phyloP scores from a whole-genome alignment of 805 yeast genomes.

The Teunomyces funiuensis region DNA sequence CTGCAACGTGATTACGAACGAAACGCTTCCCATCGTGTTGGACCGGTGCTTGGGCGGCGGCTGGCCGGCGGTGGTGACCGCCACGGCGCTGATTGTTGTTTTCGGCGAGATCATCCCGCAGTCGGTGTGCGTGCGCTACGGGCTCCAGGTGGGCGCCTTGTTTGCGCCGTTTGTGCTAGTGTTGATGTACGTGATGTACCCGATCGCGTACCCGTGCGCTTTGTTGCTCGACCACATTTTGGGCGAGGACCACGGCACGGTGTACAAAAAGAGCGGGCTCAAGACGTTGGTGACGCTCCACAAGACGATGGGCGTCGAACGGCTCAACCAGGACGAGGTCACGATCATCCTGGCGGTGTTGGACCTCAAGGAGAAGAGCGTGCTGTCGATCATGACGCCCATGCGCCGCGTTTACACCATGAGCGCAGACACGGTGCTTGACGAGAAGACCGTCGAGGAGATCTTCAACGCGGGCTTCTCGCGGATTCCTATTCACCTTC shows the following conservation, averaged over 20 bases:
- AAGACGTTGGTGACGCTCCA: slow-evolving; percentile 92
- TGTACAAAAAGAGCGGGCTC: slow-evolving; percentile 88
- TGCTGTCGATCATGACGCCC: slow-evolving; percentile 89
- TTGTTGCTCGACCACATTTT: slow-evolving; percentile 72
- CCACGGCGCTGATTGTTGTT: slow-evolving; percentile 90
- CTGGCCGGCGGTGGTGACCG: slow-evolving; percentile 90
- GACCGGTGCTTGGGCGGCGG: slow-evolving; percentile 96
- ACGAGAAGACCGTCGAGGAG: slow-evolving; percentile 82
- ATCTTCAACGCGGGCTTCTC: slow-evolving; percentile 93
- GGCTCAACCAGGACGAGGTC: slow-evolving; percentile 92
- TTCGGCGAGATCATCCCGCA: slow-evolving; percentile 98
- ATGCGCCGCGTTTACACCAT: slow-evolving; percentile 85
- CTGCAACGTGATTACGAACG: slow-evolving; percentile 89
- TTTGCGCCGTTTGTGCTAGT: slow-evolving; percentile 84
- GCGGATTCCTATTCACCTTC: slow-evolving; percentile 89
- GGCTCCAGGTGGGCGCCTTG: slow-evolving; percentile 85
- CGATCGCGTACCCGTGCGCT: slow-evolving; percentile 90
- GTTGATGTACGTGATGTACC: slow-evolving; percentile 88
- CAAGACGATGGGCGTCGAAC: slow-evolving; percentile 91
- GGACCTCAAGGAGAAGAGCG: slow-evolving; percentile 90
- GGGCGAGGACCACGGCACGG: slow-evolving; percentile 96
- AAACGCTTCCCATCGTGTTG: slow-evolving; percentile 88
- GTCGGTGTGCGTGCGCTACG: slow-evolving; percentile 88
- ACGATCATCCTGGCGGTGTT: slow-evolving; percentile 92
- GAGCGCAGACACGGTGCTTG: slow-evolving; percentile 77